A percentile compares a stretch with the other conserved stretches of the same genome.
Evolutionary conservation across 2,329 filamentous ascomycete genomes (phyloP).

Genomic region (Massarina eburnea): DNA sequence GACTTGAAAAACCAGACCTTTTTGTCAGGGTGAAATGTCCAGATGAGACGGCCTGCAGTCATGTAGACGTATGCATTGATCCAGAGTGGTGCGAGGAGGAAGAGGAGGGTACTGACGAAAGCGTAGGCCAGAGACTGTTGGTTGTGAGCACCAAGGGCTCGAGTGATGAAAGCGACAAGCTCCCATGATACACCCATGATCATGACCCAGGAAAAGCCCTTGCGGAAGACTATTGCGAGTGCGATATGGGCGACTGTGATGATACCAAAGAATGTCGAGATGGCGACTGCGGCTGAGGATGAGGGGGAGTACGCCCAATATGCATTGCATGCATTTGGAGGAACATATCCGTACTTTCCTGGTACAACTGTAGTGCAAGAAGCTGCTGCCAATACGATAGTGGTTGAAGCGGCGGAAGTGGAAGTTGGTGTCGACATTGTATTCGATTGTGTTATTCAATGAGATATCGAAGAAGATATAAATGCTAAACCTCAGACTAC

Average conservation of each 20-base stretch:
- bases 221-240: slow-evolving; percentile 24
- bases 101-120: slow-evolving; percentile 44
- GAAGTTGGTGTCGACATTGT: slow-evolving; percentile 19
- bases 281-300: slow-evolving; percentile 23
- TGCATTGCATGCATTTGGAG: slow-evolving; percentile 27
- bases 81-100: slow-evolving; percentile 48
- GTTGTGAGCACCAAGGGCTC: slow-evolving; percentile 44
- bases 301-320: slow-evolving; percentile 27
- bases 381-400: slow-evolving; percentile 12
- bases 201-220: slow-evolving; percentile 48
- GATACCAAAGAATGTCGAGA: slow-evolving; percentile 26
- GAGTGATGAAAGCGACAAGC: slow-evolving; percentile 44
- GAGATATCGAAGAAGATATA: not conserved
- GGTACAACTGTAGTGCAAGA: slow-evolving; percentile 26
- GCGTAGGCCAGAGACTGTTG: slow-evolving; percentile 39
- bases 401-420: slow-evolving; percentile 8
- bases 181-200: slow-evolving; percentile 50
- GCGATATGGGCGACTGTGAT: slow-evolving; percentile 22
- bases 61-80: slow-evolving; percentile 52
- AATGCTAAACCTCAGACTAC: not conserved
- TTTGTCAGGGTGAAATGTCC: slow-evolving; percentile 40
- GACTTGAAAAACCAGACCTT: slow-evolving; percentile 42
- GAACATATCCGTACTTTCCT: slow-evolving; percentile 26
- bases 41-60: slow-evolving; percentile 43
- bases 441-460: not conserved